A percentile compares a stretch with the other conserved stretches of the same genome.
Evolutionary conservation across 2,329 filamentous ascomycete species (phyloP).

Genomic region (Chaetomiaceae sp.): DNA sequence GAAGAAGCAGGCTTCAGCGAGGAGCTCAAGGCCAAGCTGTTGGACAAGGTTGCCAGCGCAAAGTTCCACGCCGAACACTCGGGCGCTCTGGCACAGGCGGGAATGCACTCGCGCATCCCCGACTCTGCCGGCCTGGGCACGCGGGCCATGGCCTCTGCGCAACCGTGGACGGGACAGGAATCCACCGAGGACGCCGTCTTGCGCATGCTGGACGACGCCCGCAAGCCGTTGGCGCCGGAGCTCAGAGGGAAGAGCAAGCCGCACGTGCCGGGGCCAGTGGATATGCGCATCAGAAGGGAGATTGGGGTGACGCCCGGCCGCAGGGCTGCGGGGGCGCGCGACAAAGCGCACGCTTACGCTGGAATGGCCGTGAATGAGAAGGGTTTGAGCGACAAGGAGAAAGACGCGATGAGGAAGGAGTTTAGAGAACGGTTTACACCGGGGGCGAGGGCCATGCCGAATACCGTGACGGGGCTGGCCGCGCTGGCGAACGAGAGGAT

Average conservation of each 20-base stretch:
- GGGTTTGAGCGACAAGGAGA: slow-evolving; percentile 64
- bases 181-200: slow-evolving; percentile 67
- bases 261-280: slow-evolving; percentile 41
- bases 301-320: slow-evolving; percentile 39
- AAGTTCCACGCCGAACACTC: slow-evolving; percentile 50
- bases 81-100: slow-evolving; percentile 44
- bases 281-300: slow-evolving; percentile 45
- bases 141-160: slow-evolving; percentile 60
- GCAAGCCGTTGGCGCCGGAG: slow-evolving; percentile 58
- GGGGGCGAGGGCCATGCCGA: slow-evolving; percentile 66
- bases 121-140: slow-evolving; percentile 63
- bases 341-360: slow-evolving; percentile 51
- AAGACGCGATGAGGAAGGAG: slow-evolving; percentile 64
- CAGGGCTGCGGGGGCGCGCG: slow-evolving; percentile 50
- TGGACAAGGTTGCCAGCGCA: slow-evolving; percentile 52
- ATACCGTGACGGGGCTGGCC: slow-evolving; percentile 70
- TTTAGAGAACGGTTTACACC: slow-evolving; percentile 78
- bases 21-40: slow-evolving; percentile 54
- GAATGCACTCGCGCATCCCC: slow-evolving; percentile 34
- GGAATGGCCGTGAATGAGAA: slow-evolving; percentile 44
- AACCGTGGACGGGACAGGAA: slow-evolving; percentile 77
- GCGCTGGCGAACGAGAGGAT: slow-evolving; percentile 84
- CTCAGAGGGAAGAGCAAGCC: slow-evolving; percentile 43
- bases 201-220: slow-evolving; percentile 78
- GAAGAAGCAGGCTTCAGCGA: slow-evolving; percentile 61